Conservation (phyloP, 768 basidiomycete genomes). For the Pisolithus microcarpus region DNA sequence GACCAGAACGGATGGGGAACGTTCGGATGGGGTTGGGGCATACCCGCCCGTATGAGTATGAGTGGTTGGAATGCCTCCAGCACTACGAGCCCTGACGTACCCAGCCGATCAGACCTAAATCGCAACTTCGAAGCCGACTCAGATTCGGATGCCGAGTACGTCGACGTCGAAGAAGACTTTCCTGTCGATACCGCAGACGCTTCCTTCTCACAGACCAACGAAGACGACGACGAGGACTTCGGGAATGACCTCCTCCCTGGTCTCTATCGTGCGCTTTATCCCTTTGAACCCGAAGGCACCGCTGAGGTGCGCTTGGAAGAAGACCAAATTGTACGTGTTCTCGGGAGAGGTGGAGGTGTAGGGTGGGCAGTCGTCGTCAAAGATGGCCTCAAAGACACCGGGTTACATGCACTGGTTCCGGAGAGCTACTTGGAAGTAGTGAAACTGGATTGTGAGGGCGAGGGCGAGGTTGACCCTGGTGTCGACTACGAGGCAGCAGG, state of each 20-base stretch:
- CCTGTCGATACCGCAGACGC: slow-evolving; percentile 13
- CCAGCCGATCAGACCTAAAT: slow-evolving; percentile 38
- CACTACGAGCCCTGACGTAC: slow-evolving; percentile 10
- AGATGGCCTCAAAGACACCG: slow-evolving; percentile 28
- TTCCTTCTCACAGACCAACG: slow-evolving; percentile 12
- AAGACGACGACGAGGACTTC: slow-evolving; percentile 20
- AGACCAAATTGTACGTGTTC: slow-evolving; percentile 66
- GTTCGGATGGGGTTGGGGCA: slow-evolving; percentile 38
- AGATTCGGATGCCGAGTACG: slow-evolving; percentile 23
- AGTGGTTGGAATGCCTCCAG: background rate
- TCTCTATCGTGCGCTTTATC: slow-evolving; percentile 68
- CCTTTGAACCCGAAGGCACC: slow-evolving; percentile 72
- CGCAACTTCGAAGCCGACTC: slow-evolving; percentile 35
- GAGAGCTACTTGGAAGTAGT: slow-evolving; percentile 69
- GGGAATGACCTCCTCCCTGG: slow-evolving; percentile 49
- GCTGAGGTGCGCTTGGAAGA: slow-evolving; percentile 79
- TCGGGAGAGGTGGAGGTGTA: slow-evolving; percentile 70
- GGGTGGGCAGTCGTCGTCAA: slow-evolving; percentile 74
- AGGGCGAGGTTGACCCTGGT: too few relatives aligned
- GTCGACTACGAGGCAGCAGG: too few relatives aligned
- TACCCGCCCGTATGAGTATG: background rate
- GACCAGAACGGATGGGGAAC: slow-evolving; percentile 29
- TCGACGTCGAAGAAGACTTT: slow-evolving; percentile 11
- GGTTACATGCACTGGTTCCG: slow-evolving; percentile 64
- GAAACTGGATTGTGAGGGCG: slow-evolving; percentile 28